Percentiles rank a stretch among this genome's conserved stretches.
Evolutionary conservation across 1,284 basidiomycete genomes (phyloP).

Genomic region (Moesziomyces sp.): DNA sequence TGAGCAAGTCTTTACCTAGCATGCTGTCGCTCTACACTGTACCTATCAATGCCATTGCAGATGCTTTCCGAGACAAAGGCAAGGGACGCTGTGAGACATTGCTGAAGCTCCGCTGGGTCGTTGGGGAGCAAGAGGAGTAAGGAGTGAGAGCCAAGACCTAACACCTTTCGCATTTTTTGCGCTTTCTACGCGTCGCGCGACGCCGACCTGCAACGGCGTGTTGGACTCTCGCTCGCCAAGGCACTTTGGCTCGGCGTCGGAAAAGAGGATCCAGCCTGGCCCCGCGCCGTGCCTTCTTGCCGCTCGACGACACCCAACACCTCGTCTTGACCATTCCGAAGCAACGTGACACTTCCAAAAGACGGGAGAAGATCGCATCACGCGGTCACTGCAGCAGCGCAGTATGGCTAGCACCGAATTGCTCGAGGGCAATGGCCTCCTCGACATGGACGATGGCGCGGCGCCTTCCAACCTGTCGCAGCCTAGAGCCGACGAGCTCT

Average conservation of each 20-base stretch:
- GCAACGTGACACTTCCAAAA: no score
- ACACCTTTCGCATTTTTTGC: conserved; percentile 1
- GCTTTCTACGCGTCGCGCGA: conserved; percentile 44
- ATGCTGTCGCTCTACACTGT: neutral
- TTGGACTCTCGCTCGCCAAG: conserved; percentile 14
- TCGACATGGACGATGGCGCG: conserved; percentile 24
- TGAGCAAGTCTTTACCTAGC: neutral
- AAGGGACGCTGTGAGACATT: no score
- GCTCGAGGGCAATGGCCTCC: conserved; percentile 38
- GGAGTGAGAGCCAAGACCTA: neutral
- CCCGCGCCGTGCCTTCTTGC: neutral
- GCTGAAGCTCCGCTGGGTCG: no score
- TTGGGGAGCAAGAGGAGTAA: no score
- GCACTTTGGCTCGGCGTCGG: neutral
- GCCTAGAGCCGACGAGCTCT: conserved; percentile 31
- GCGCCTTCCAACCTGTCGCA: conserved; percentile 14
- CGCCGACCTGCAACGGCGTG: conserved; percentile 18
- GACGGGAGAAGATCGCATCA: no score
- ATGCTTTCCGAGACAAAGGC: neutral
- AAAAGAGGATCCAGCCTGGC: neutral
- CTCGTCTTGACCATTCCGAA: no score
- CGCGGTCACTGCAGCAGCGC: neutral
- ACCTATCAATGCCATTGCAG: neutral
- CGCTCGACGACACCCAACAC: neutral
- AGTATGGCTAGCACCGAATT: conserved; percentile 18